Percentiles rank a stretch among this genome's conserved stretches.
phyloP scores from a whole-genome alignment of 495 filamentous ascomycete species.

The Jackrogersella multiformis region DNA sequence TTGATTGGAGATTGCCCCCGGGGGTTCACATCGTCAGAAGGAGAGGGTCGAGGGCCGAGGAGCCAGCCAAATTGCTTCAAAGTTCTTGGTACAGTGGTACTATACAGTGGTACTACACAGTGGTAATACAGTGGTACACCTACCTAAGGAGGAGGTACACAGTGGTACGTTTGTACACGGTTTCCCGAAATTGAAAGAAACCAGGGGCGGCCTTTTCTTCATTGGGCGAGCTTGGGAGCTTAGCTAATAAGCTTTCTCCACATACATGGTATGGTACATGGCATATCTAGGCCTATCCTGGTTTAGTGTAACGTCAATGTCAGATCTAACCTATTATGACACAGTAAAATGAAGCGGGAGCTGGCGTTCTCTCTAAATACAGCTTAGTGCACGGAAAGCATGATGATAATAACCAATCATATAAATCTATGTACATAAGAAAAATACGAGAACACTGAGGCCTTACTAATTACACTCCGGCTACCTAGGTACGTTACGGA shows the following conservation, averaged over 20 bases:
- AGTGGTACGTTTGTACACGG: slow-evolving; percentile 20
- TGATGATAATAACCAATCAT: neutral
- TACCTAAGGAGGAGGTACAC: too few species aligned
- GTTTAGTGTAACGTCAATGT: slow-evolving; percentile 3
- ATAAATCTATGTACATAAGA: slow-evolving; percentile 1
- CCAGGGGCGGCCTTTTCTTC: slow-evolving; percentile 21
- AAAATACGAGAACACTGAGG: slow-evolving; percentile 2
- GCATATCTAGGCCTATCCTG: neutral
- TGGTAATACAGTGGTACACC: too few species aligned
- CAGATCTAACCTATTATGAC: neutral
- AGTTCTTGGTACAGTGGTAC: slow-evolving; percentile 17
- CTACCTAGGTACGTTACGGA: too few species aligned
- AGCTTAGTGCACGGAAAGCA: neutral
- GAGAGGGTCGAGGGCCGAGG: neutral
- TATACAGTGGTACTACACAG: too few species aligned
- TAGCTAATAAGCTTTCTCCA: slow-evolving; percentile 18
- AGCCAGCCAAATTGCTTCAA: slow-evolving; percentile 32
- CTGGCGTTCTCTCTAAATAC: neutral
- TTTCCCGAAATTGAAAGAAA: slow-evolving; percentile 28
- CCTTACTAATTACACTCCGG: neutral
- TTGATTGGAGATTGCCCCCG: slow-evolving; percentile 20
- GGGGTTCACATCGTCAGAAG: slow-evolving; percentile 26
- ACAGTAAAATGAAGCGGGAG: neutral
- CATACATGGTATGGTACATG: neutral
- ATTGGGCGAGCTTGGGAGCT: slow-evolving; percentile 19